Evolutionary conservation across 345 rosid species (phyloP), one percentile per base, ranked within the genome.

Genomic region (Dipteronia sinensis): DNA sequence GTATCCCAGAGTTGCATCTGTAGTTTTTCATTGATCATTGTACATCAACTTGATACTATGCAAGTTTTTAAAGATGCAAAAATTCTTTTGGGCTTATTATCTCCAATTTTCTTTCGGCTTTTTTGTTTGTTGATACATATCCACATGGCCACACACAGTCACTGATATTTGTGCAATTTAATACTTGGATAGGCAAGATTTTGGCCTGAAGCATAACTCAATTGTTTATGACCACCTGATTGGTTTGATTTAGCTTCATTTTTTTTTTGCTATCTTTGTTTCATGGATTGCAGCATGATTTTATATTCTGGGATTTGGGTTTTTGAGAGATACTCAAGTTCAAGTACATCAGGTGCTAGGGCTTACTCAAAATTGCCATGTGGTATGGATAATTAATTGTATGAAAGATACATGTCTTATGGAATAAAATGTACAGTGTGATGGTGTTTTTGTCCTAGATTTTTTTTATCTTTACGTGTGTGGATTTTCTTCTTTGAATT

Each of bases 1-100:
- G 12, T 73, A 23, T 44, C 59, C 53, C 9, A 62, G 59, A 16
- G 19, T 63, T 46, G 69, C 27, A 63, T 10, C 42, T 62, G 34
- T 59, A 62, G 53, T 25, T 27, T 46, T 42, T 59, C 66, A 58
- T 58, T 34, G 65, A 56, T 62, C 38, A 61, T 62, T 23, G 66
- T 53, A 53, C 58, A 68, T 10, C 13, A 53, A 23, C 44, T 70
- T 51, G 63, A 20, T 70, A 29, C 56, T 53, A 4, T 70, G 25
- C 17, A 13, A 31, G 51, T 72, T 31, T 72, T 55, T 19, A 29
- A 25, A 38, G 23, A 17, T 49, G 23, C 44, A 29, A 53, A 51
- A 17, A 34, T 15, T 8, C 1, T 69, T 17, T 51, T 49, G 56
- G 19, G 27, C 31, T 29, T 58, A 25, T 34, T 56, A 25, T 34